Percentiles rank a stretch among this genome's conserved stretches.
These are phyloP conservation scores for Hortaea sp. DNA, from an alignment of 2,329 filamentous ascomycete genomes.

Conservation along the genomic window DNA sequence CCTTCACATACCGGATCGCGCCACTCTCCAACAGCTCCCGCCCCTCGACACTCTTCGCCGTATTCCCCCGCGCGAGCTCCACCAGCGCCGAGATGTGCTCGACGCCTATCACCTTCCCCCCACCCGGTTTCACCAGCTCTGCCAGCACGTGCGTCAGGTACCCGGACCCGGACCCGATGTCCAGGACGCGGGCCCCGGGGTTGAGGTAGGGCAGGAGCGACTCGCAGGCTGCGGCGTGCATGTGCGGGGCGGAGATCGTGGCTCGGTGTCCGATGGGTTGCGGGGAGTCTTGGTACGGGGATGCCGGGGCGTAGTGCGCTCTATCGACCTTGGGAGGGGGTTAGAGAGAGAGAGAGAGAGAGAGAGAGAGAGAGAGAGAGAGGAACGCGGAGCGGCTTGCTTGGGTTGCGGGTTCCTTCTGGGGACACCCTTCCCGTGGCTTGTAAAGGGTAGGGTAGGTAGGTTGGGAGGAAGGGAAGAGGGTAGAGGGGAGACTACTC, in stretches of 20 bases:
- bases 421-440: too few relatives aligned
- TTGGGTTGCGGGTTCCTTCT: not conserved
- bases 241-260: constrained; percentile 64
- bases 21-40: constrained; percentile 52
- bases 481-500: constrained; percentile 12
- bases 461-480: not conserved
- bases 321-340: constrained; percentile 62
- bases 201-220: constrained; percentile 49
- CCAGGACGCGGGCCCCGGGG: constrained; percentile 40
- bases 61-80: constrained; percentile 31
- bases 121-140: constrained; percentile 51
- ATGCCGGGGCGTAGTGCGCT: constrained; percentile 64
- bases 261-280: constrained; percentile 58
- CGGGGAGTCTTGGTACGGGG: constrained; percentile 64
- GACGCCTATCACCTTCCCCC: constrained; percentile 36
- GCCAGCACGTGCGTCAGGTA: constrained; percentile 86
- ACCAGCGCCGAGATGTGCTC: constrained; percentile 41
- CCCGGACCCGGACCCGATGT: constrained; percentile 42
- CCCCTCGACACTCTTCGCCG: constrained; percentile 34
- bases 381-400: not conserved
- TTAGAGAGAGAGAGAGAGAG: not conserved
- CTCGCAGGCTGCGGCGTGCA: constrained; percentile 59
- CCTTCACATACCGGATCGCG: constrained; percentile 60
- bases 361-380: not conserved
- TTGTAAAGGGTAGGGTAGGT: too few relatives aligned